These are phyloP conservation scores for Phytophthora capsici DNA, from an alignment of 352 stramenopile genomes.

Conservation along the genomic window DNA sequence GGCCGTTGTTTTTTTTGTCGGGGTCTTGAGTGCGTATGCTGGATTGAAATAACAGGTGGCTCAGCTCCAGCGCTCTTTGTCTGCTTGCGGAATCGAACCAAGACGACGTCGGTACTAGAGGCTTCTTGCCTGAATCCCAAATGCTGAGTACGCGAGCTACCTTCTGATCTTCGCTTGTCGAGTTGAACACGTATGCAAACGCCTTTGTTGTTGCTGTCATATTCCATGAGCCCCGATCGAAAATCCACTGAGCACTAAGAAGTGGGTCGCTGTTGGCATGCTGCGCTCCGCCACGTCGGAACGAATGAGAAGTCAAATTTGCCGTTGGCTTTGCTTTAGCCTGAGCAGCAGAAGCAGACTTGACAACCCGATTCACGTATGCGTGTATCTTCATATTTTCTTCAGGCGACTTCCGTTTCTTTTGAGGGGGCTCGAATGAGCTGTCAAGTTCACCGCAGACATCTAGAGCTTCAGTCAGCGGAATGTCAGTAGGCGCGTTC, in stretches of 20 bases:
- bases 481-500: neutral
- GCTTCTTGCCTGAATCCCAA: neutral
- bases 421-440: no score
- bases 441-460: neutral
- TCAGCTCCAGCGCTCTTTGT: neutral
- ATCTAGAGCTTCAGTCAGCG: neutral
- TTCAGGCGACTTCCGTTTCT: no score
- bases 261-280: slow-evolving; percentile 2
- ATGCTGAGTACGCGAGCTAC: neutral
- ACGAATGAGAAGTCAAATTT: slow-evolving; percentile 2
- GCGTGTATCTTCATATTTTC: no score
- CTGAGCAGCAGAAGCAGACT: slow-evolving; percentile 11
- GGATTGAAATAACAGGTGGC: slow-evolving; percentile 5
- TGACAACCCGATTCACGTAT: no score
- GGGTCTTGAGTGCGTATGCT: slow-evolving; percentile 5
- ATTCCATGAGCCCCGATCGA: slow-evolving; percentile 10
- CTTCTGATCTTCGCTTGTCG: slow-evolving; percentile 10
- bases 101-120: neutral
- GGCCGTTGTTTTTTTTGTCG: slow-evolving; percentile 4
- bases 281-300: neutral
- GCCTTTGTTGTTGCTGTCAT: slow-evolving; percentile 10
- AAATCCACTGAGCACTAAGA: neutral
- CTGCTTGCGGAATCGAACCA: neutral
- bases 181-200: slow-evolving; percentile 10
- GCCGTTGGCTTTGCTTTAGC: neutral